Conservation (phyloP, 345 rosid species). For the Bretschneidera sinensis region DNA sequence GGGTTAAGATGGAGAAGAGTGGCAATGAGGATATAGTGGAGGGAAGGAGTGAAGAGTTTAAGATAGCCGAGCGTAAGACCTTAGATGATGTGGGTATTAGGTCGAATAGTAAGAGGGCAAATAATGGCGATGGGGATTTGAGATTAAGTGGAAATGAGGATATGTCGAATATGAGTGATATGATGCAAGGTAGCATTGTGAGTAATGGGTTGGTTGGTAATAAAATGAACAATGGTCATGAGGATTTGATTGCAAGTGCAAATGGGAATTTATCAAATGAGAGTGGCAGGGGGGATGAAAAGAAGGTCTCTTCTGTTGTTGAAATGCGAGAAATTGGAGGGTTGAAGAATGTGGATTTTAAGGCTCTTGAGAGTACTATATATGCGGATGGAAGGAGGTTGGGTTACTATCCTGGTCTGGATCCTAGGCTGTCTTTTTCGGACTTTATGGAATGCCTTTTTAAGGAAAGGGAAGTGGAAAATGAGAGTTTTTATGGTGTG, state of each 20-base stretch:
- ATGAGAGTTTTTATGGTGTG: conserved; percentile 85
- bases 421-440: conserved; percentile 59
- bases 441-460: conserved; percentile 67
- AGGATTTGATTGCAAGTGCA: neutral
- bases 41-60: conserved; percentile 22
- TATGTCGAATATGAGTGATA: conserved; percentile 1
- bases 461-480: conserved; percentile 47
- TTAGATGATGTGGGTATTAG: conserved; percentile 28
- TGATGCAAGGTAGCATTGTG: neutral
- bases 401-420: conserved; percentile 89
- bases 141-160: conserved; percentile 3
- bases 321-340: conserved; percentile 20
- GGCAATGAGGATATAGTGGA: conserved; percentile 11
- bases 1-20: conserved; percentile 20
- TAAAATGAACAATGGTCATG: neutral
- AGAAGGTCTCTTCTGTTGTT: neutral
- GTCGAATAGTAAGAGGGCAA: conserved; percentile 3
- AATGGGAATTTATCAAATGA: conserved; percentile 6
- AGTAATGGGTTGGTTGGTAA: conserved; percentile 1
- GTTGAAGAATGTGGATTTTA: conserved; percentile 13
- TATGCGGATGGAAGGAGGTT: conserved; percentile 89
- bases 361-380: conserved; percentile 28
- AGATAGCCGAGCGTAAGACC: conserved; percentile 51
- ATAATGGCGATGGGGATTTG: neutral
- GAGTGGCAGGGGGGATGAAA: neutral